A percentile compares a stretch with the other conserved stretches of the same genome.
Conservation (phyloP, 371 early-diverging fungal genomes). For the Amoeboaphelidium occidentale region DNA sequence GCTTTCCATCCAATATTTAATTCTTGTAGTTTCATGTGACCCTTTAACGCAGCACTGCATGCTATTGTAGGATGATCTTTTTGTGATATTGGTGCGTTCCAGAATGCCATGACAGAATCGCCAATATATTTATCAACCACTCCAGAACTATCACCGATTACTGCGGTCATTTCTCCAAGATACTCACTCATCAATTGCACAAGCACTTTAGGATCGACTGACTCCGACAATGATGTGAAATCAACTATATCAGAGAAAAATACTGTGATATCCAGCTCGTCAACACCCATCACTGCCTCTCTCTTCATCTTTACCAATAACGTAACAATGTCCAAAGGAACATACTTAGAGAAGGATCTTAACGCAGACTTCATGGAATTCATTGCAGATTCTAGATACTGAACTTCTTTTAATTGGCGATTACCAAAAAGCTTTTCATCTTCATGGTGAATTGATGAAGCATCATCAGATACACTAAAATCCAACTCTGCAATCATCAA, state of each 20-base stretch:
- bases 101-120: background rate
- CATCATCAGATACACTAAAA: background rate
- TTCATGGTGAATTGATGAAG: background rate
- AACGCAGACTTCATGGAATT: background rate
- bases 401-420: background rate
- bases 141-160: background rate
- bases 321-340: background rate
- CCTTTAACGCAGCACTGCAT: background rate
- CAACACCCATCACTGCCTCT: background rate
- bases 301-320: background rate
- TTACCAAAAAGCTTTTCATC: background rate
- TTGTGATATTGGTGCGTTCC: background rate
- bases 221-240: background rate
- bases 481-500: background rate
- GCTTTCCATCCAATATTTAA: background rate
- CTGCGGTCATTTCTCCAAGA: background rate
- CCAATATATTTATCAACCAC: background rate
- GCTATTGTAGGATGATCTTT: background rate
- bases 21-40: background rate
- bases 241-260: background rate
- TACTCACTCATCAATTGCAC: background rate
- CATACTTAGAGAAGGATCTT: background rate
- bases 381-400: background rate
- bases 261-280: background rate
- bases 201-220: background rate